Conservation (phyloP, 2,329 filamentous ascomycete genomes). For the Fusarium anguioides region DNA sequence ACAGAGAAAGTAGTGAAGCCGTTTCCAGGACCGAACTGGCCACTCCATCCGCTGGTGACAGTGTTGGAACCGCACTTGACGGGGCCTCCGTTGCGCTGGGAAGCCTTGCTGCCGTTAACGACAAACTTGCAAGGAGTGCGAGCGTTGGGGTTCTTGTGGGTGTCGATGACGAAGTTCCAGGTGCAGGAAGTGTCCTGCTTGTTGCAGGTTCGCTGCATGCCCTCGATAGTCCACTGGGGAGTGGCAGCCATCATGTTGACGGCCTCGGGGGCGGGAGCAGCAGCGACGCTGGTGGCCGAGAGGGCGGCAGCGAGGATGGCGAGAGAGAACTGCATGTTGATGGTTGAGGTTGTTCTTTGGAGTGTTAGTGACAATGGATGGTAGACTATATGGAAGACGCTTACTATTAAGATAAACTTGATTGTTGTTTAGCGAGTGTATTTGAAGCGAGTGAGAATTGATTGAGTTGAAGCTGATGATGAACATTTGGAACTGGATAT, state of each 20-base stretch:
- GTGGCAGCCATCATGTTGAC: slow-evolving; percentile 55
- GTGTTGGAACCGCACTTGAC: slow-evolving; percentile 60
- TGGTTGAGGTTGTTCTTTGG: slow-evolving; percentile 12
- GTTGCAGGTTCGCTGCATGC: slow-evolving; percentile 55
- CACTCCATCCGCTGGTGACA: slow-evolving; percentile 65
- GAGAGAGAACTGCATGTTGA: slow-evolving; percentile 57
- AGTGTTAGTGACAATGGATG: not conserved
- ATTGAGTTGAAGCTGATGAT: slow-evolving; percentile 25
- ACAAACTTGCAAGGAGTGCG: slow-evolving; percentile 42
- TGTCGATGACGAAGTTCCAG: slow-evolving; percentile 58
- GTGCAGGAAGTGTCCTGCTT: slow-evolving; percentile 52
- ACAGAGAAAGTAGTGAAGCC: slow-evolving; percentile 66
- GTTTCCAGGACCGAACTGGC: slow-evolving; percentile 62
- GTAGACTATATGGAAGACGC: not conserved
- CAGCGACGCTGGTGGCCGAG: slow-evolving; percentile 46
- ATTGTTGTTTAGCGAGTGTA: not conserved
- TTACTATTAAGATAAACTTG: not conserved
- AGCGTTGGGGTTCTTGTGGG: slow-evolving; percentile 56
- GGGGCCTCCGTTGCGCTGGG: slow-evolving; percentile 53
- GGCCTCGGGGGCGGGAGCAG: slow-evolving; percentile 46
- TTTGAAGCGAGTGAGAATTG: not conserved
- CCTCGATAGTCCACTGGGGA: slow-evolving; percentile 56
- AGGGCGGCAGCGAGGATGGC: slow-evolving; percentile 50
- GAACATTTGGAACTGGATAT: not conserved
- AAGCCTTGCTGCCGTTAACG: slow-evolving; percentile 50